Base-by-base conservation (phyloP, 345 rosid genomes). In the Eucalyptus marginata region DNA sequence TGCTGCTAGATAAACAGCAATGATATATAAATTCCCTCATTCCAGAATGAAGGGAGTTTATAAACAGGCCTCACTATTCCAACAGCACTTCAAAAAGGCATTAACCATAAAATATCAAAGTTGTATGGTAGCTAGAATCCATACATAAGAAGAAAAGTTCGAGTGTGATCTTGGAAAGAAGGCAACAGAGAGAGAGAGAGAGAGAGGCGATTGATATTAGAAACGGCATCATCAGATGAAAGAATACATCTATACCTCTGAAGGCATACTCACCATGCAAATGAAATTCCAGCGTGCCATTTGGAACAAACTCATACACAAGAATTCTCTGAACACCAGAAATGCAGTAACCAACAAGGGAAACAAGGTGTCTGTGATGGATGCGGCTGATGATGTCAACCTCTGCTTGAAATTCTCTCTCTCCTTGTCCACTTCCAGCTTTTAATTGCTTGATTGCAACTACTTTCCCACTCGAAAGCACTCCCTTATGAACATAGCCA, bases 221-320 rank as follows among this genome's bases (percentile, higher is more conserved):
- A 36, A 71, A 40, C 8, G 8, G 83, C 27, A 76, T 71, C 81
- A 76, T 71, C 13, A 10, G 15, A 40, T 20, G 47, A 76, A 76
- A 36, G 83, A 20, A 36, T 76, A 76, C 47, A 40, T 76, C 27
- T 76, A 1, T 76, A 36, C 83, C 83, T 76, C 83, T 76, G 43
- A 36, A 76, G 27, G 24, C 47, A 76, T 25, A 93, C 96, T 89
- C 89, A 95, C 98, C 97, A 16, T 96, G 97, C 87, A 95, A 90
- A 90, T 96, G 98, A 89, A 91, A 95, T 87, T 94, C 96, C 84
- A 95, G 86, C 4, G 95, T 94, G 88, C 92, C 90, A 76, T 95
- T 96, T n/a, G 95, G 92, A 86, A 95, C 95, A 94, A 95, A 95
- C 92, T 96, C 98, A 47, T 95, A 96, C 52, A 96, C 97, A 91